These are phyloP conservation scores for Penicillium nucicola DNA, from an alignment of 495 filamentous ascomycete species.

Conservation along the genomic window DNA sequence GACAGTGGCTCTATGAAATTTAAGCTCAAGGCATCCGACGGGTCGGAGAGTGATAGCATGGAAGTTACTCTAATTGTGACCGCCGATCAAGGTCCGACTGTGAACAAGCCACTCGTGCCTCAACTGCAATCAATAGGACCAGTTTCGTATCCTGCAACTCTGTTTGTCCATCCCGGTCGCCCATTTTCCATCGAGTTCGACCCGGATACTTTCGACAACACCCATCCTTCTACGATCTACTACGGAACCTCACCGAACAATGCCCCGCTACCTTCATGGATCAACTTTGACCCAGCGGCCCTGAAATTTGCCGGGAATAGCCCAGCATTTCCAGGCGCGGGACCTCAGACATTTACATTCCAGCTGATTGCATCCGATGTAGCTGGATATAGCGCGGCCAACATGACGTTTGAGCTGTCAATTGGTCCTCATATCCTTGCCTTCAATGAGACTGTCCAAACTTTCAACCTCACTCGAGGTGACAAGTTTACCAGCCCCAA, in stretches of 20 bases:
- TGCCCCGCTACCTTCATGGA: slow-evolving; percentile 84
- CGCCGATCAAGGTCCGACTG: slow-evolving; percentile 46
- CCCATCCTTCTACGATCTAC: slow-evolving; percentile 53
- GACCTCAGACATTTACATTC: slow-evolving; percentile 70
- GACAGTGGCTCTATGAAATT: slow-evolving; percentile 57
- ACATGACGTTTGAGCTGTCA: slow-evolving; percentile 63
- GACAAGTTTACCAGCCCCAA: slow-evolving; percentile 51
- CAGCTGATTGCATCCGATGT: slow-evolving; percentile 78
- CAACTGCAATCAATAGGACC: slow-evolving; percentile 47
- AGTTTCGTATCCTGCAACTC: slow-evolving; percentile 42
- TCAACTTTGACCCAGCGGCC: slow-evolving; percentile 61
- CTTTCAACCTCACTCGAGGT: slow-evolving; percentile 58
- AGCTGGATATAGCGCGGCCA: slow-evolving; percentile 66
- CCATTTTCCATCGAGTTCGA: slow-evolving; percentile 47
- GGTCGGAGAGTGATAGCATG: slow-evolving; percentile 52
- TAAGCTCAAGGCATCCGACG: slow-evolving; percentile 58
- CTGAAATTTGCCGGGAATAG: slow-evolving; percentile 74
- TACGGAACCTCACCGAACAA: slow-evolving; percentile 77
- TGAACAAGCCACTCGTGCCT: slow-evolving; percentile 42
- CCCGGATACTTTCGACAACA: slow-evolving; percentile 46
- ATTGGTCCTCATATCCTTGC: slow-evolving; percentile 66
- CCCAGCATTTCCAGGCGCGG: slow-evolving; percentile 61
- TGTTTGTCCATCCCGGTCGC: slow-evolving; percentile 44
- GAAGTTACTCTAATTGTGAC: slow-evolving; percentile 63
- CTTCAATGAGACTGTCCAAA: slow-evolving; percentile 54